phyloP scores from a whole-genome alignment of 305 asterid genomes.

The Galium porrigens region DNA sequence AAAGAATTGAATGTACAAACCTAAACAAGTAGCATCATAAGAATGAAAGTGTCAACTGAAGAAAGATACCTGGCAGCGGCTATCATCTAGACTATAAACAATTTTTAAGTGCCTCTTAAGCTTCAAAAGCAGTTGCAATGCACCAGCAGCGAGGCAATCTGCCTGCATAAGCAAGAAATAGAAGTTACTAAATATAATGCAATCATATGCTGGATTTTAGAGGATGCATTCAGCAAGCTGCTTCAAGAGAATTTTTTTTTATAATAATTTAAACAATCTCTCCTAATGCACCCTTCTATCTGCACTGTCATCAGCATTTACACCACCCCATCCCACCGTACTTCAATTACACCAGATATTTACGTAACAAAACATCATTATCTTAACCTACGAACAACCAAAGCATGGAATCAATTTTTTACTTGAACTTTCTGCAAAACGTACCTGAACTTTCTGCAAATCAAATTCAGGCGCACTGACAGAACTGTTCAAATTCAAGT shows the following conservation, averaged over 20 bases:
- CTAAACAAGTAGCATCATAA: background rate
- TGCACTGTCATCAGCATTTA: background rate
- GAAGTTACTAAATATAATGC: background rate
- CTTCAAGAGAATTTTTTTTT: background rate
- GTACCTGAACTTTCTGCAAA: conserved; percentile 67
- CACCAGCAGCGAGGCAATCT: conserved; percentile 76
- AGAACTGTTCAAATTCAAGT: conserved; percentile 28
- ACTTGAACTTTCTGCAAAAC: background rate
- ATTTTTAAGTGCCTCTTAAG: conserved; percentile 91
- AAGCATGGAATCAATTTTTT: background rate
- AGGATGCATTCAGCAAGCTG: background rate
- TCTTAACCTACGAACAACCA: background rate
- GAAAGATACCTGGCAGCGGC: conserved; percentile 69
- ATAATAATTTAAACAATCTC: background rate
- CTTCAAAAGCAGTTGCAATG: conserved; percentile 78
- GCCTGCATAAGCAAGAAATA: conserved; percentile 36
- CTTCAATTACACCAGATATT: background rate
- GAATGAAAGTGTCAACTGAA: conserved; percentile 3
- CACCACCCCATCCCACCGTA: background rate
- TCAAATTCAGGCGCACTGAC: conserved; percentile 30
- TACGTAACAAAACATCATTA: background rate
- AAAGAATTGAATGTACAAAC: background rate
- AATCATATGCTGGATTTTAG: background rate
- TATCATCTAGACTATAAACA: conserved; percentile 67
- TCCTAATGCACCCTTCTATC: conserved; percentile 3